Percentiles rank a stretch among this genome's conserved stretches.
These are phyloP conservation scores for Xylariaceae sp. DNA, from an alignment of 2,329 filamentous ascomycete genomes.

Conservation along the genomic window DNA sequence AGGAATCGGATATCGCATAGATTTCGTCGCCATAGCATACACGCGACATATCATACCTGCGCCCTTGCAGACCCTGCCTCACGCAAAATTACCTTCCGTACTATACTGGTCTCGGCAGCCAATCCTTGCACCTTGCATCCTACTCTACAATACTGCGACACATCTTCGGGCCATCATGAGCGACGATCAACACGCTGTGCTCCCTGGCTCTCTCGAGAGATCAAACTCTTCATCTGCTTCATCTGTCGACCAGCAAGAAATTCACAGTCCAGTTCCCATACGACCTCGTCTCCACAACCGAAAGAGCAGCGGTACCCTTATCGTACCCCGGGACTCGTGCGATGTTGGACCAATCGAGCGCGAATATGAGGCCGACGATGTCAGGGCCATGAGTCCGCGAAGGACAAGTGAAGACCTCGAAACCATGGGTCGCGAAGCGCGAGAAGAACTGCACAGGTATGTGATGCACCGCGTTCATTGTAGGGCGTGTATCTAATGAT, in stretches of 20 bases:
- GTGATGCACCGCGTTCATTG: too few species aligned
- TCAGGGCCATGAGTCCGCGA: constrained; percentile 89
- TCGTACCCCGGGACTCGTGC: constrained; percentile 72
- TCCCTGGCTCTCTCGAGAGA: constrained; percentile 22
- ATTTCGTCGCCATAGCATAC: too few species aligned
- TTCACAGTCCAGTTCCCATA: constrained; percentile 48
- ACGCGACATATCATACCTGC: too few species aligned
- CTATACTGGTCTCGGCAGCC: too few species aligned
- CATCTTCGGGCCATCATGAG: constrained; percentile 11
- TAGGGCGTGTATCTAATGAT: constrained; percentile 4
- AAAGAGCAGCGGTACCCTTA: constrained; percentile 78
- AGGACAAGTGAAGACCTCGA: constrained; percentile 89
- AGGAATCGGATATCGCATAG: too few species aligned
- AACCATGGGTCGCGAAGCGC: constrained; percentile 76
- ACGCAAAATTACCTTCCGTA: too few species aligned
- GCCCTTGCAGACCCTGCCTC: too few species aligned
- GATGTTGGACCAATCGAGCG: constrained; percentile 69
- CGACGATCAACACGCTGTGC: constrained; percentile 14
- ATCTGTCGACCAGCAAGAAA: constrained; percentile 26
- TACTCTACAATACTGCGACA: too few species aligned
- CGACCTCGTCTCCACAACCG: constrained; percentile 68
- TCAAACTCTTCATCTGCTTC: constrained; percentile 28
- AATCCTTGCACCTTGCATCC: too few species aligned
- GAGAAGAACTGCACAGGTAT: constrained; percentile 59
- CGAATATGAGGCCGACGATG: constrained; percentile 80